A percentile compares a stretch with the other conserved stretches of the same genome.
Conservation (phyloP, 306 rosid genomes). For the Cicer chorassanicum region DNA sequence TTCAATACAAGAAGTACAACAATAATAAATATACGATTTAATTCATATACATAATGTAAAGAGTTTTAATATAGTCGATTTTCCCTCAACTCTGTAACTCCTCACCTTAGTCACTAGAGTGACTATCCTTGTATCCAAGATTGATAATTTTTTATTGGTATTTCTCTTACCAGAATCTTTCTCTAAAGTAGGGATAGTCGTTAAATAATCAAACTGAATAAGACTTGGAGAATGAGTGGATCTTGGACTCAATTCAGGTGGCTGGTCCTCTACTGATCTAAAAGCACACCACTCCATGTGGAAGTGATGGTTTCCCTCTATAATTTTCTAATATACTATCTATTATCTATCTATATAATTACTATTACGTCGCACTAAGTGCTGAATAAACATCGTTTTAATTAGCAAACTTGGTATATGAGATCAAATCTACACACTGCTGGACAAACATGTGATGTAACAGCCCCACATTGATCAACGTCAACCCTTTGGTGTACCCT, state of each 20-base stretch:
- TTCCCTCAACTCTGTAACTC: no score
- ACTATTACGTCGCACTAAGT: neutral
- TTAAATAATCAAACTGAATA: no score
- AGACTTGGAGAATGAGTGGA: neutral
- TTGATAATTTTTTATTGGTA: no score
- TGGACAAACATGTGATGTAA: constrained; percentile 36
- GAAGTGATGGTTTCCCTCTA: neutral
- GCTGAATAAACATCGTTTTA: neutral
- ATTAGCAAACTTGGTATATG: neutral
- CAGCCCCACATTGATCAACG: neutral
- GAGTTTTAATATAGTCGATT: no score
- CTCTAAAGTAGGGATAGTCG: no score
- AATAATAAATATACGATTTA: no score
- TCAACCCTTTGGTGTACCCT: neutral
- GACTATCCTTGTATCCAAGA: no score
- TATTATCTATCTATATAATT: no score
- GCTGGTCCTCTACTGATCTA: neutral
- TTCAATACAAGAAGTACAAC: no score
- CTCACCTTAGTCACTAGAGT: no score
- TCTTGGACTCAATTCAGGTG: constrained; percentile 6
- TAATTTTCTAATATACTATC: neutral
- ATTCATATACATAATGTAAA: no score
- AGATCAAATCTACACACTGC: neutral
- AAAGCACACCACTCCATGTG: constrained; percentile 8
- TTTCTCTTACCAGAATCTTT: no score